phyloP scores from a whole-genome alignment of 73 alveolate species.

The Blepharisma japonicum region DNA sequence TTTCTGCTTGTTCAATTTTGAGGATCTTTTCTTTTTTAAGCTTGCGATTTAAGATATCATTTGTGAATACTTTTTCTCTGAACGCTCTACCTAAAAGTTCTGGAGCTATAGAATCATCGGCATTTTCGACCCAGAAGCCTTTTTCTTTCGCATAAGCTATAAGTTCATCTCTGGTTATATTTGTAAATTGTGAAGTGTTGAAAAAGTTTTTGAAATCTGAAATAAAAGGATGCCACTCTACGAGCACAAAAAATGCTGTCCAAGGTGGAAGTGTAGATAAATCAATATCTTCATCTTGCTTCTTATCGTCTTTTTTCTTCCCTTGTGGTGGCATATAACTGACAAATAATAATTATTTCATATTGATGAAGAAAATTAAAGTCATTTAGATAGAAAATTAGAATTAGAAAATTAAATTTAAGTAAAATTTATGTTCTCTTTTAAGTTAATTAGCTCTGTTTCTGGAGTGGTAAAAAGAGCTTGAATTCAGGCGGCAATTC shows the following conservation, averaged over 20 bases:
- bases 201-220: not conserved
- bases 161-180: constrained; percentile 11
- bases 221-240: constrained; percentile 23
- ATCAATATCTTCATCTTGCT: constrained; percentile 26
- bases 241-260: not conserved
- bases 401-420: no score
- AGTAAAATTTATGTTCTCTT: no score
- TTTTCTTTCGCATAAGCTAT: not conserved
- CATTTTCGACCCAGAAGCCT: not conserved
- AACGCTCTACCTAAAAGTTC: constrained; percentile 12
- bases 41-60: not conserved
- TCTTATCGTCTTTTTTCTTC: constrained; percentile 8
- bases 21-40: constrained; percentile 17
- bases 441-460: not conserved
- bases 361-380: no score
- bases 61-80: not conserved
- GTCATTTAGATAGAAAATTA: no score
- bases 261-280: constrained; percentile 26
- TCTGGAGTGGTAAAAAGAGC: constrained; percentile 63
- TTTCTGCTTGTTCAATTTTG: constrained; percentile 19
- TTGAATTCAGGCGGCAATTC: constrained; percentile 82
- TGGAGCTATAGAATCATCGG: not conserved
- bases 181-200: not conserved
- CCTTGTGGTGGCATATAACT: no score
- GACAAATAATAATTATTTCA: no score